phyloP scores from a whole-genome alignment of 352 stramenopile species.

The Globisporangium splendens region DNA sequence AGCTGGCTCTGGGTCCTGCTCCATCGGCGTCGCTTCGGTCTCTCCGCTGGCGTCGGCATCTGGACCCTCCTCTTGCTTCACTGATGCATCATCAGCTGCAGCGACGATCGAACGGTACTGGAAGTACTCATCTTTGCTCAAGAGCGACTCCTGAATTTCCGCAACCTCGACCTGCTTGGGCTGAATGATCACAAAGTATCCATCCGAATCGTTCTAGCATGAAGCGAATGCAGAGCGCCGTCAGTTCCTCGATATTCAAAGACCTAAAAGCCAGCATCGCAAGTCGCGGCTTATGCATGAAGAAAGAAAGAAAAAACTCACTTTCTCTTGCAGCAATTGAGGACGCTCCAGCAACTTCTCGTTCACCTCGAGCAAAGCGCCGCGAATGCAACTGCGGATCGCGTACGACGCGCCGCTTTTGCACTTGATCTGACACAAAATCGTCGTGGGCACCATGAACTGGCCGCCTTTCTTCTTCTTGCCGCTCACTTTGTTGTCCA shows the following conservation, averaged over 20 bases:
- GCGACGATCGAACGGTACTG: conserved; percentile 52
- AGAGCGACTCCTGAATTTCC: conserved; percentile 78
- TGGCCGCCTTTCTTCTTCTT: conserved; percentile 88
- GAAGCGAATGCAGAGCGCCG: neutral
- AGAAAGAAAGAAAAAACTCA: neutral
- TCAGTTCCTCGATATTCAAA: neutral
- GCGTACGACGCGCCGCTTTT: conserved; percentile 55
- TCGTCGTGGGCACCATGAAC: conserved; percentile 65
- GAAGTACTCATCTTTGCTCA: conserved; percentile 77
- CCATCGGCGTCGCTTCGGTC: neutral
- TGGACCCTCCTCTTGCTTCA: neutral
- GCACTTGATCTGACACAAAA: conserved; percentile 65
- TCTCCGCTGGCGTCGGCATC: neutral
- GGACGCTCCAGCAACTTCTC: conserved; percentile 55
- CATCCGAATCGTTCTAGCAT: conserved; percentile 55
- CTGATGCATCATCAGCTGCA: neutral
- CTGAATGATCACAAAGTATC: conserved; percentile 80
- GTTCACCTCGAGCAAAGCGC: conserved; percentile 78
- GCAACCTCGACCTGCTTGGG: conserved; percentile 74
- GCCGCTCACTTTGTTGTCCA: conserved; percentile 69
- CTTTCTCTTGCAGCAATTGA: conserved; percentile 54
- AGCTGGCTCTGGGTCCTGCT: conserved; percentile 6
- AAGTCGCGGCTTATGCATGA: neutral
- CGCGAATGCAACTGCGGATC: conserved; percentile 79
- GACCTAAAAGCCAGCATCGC: neutral